Evolutionary conservation across 2,329 filamentous ascomycete genomes (phyloP), one percentile per base, ranked within the genome.

Genomic region (Lecanicillium sp.): DNA sequence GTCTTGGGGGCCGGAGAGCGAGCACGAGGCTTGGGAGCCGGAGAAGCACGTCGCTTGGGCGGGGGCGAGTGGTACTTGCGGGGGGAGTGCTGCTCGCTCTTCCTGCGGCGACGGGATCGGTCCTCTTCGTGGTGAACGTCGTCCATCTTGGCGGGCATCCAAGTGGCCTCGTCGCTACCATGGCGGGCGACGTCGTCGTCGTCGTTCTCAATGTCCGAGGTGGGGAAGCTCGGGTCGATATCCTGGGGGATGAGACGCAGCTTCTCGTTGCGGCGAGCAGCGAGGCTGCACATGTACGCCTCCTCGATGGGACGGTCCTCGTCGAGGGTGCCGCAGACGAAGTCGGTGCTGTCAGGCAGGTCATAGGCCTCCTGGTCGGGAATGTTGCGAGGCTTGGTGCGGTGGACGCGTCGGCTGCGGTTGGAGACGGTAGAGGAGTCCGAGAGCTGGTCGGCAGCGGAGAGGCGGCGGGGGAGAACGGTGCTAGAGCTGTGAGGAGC

Each of bases 321-420:
- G 56, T 98, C 93, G 17, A 98, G 75, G 1, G 93, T 98, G 50
- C 93, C 93, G 60, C 93, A 97, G n/a, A 98, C 93, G 56, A 98
- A 98, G 65, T 98, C 93, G 12, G 93, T 97, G 67, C 90, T 96
- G 65, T 98, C 93, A 1, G 93, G 93, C 10, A 98, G 74, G 61
- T 95, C 89, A 2, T 88, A 87, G 1, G 86, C 87, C 20, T 77
- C 76, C 32, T 60, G 57, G 4, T 54, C 56, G n/a, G 59, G 60
- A 39, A 62, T 57, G 21, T 58, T 58, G 21, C 60, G 58, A 33
- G 57, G 54, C 54, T 60, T 63, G 37, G 55, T 52, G 19, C 58
- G 59, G 9, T 58, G 61, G 38, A 56, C 63, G 43, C 62, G 54
- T 42, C 64, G 62, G 5, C 47, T 44, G 35, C 52, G 55, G 11